Evolutionary conservation across 805 yeast genomes (phyloP).

Genomic region (Hanseniaspora nectarophila): DNA sequence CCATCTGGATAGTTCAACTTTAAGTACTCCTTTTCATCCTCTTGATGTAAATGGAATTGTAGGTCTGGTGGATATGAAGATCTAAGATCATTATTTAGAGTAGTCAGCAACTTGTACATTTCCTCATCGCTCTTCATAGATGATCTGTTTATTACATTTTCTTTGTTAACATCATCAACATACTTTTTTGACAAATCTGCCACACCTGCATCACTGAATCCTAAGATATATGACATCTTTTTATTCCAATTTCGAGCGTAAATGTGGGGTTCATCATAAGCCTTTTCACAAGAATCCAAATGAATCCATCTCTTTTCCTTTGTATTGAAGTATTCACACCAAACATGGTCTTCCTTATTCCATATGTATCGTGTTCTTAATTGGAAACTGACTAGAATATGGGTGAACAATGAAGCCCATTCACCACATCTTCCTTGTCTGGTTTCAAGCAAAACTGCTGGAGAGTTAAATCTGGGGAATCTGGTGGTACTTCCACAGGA

Average conservation of each 20-base stretch:
- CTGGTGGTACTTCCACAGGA: slow-evolving; percentile 38
- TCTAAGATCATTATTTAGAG: slow-evolving; percentile 28
- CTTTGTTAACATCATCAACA: slow-evolving; percentile 31
- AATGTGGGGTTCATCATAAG: slow-evolving; percentile 67
- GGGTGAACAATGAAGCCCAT: slow-evolving; percentile 77
- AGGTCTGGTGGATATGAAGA: slow-evolving; percentile 15
- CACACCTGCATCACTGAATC: slow-evolving; percentile 48
- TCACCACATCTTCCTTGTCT: slow-evolving; percentile 85
- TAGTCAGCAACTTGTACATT: slow-evolving; percentile 23
- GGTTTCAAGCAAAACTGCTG: slow-evolving; percentile 46
- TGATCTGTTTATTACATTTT: slow-evolving; percentile 38
- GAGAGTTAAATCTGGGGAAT: slow-evolving; percentile 70
- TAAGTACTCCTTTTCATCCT: slow-evolving; percentile 28
- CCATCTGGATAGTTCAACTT: slow-evolving; percentile 21
- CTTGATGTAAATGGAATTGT: slow-evolving; percentile 17
- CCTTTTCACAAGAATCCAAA: slow-evolving; percentile 76
- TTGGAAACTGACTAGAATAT: slow-evolving; percentile 57
- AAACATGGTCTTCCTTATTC: slow-evolving; percentile 90
- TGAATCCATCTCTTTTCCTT: slow-evolving; percentile 66
- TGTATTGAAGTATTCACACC: slow-evolving; percentile 79
- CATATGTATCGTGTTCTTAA: slow-evolving; percentile 59
- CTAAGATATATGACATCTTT: slow-evolving; percentile 79
- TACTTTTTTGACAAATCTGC: slow-evolving; percentile 63
- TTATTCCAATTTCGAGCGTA: slow-evolving; percentile 87
- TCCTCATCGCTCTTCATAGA: slow-evolving; percentile 31